Conservation (phyloP, 495 filamentous ascomycete species). For the Aeminium ludgeri region DNA sequence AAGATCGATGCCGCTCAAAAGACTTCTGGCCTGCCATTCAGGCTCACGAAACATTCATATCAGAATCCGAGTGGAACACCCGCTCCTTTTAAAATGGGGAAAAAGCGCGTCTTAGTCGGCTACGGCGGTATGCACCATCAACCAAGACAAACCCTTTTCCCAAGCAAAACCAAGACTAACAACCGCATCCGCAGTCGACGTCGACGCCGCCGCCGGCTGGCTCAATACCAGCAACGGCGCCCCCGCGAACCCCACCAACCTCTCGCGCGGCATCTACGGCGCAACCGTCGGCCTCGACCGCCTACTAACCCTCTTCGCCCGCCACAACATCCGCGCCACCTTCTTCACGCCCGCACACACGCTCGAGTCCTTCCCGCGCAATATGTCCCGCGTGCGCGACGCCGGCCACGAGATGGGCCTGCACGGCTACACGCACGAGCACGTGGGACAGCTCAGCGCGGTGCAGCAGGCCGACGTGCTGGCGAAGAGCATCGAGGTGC, state of each 20-base stretch:
- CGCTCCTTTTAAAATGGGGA: conserved; percentile 7
- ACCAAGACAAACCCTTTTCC: background rate
- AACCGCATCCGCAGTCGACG: conserved; percentile 32
- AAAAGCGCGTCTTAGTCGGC: conserved; percentile 21
- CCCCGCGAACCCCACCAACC: conserved; percentile 20
- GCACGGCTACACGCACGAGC: conserved; percentile 32
- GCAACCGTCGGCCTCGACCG: conserved; percentile 29
- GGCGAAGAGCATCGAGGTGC: conserved; percentile 20
- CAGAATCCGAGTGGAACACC: background rate
- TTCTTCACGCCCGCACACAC: conserved; percentile 30
- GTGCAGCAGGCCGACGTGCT: conserved; percentile 27
- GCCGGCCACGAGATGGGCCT: conserved; percentile 28
- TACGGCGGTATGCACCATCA: conserved; percentile 17
- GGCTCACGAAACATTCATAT: no score
- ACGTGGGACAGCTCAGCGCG: conserved; percentile 16
- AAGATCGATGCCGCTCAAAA: no score
- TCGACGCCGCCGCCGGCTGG: conserved; percentile 34
- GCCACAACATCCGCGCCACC: conserved; percentile 27
- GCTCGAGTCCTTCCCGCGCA: conserved; percentile 25
- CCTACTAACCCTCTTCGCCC: conserved; percentile 25
- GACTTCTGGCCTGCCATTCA: no score
- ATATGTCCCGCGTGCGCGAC: conserved; percentile 25
- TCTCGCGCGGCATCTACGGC: conserved; percentile 27
- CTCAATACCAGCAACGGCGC: conserved; percentile 21
- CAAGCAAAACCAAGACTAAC: conserved; percentile 25